Conservation (phyloP, 1,284 basidiomycete genomes). For the Cryptococcus sp. region DNA sequence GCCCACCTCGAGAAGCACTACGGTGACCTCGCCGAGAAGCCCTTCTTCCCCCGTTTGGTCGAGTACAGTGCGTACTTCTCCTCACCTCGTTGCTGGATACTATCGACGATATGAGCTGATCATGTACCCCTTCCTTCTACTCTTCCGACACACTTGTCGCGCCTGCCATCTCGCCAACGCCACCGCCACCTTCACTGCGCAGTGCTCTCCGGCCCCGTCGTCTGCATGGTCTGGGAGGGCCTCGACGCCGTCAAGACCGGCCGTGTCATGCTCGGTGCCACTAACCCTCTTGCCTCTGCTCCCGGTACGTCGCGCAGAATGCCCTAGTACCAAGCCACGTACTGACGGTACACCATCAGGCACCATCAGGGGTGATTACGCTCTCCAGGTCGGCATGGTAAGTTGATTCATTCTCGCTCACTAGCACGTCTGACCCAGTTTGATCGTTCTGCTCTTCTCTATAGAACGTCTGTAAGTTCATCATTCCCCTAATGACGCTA, state of each 20-base stretch:
- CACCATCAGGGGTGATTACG: constrained; percentile 90
- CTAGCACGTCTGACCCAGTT: not conserved
- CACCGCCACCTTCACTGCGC: not conserved
- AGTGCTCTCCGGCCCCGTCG: constrained; percentile 90
- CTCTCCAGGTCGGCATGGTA: constrained; percentile 75
- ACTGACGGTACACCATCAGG: constrained; percentile 54
- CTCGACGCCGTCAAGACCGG: constrained; percentile 95
- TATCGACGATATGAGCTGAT: not conserved
- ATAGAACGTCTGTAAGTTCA: constrained; percentile 37
- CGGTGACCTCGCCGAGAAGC: constrained; percentile 83
- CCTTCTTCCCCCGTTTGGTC: constrained; percentile 91
- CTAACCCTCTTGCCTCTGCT: constrained; percentile 89
- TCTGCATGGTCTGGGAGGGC: constrained; percentile 96
- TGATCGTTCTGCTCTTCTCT: constrained; percentile 13
- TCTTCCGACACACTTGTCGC: not conserved
- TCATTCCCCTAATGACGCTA: not conserved
- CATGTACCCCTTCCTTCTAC: not conserved
- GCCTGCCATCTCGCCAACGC: not conserved
- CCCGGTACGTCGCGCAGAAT: constrained; percentile 61
- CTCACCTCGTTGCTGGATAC: not conserved
- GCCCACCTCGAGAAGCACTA: constrained; percentile 91
- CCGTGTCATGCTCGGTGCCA: constrained; percentile 92
- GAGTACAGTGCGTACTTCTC: constrained; percentile 63
- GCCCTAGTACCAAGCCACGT: constrained; percentile 9
- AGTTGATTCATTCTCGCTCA: constrained; percentile 11